phyloP scores from a whole-genome alignment of 1,284 basidiomycete genomes.

The Hemileia vastatrix region DNA sequence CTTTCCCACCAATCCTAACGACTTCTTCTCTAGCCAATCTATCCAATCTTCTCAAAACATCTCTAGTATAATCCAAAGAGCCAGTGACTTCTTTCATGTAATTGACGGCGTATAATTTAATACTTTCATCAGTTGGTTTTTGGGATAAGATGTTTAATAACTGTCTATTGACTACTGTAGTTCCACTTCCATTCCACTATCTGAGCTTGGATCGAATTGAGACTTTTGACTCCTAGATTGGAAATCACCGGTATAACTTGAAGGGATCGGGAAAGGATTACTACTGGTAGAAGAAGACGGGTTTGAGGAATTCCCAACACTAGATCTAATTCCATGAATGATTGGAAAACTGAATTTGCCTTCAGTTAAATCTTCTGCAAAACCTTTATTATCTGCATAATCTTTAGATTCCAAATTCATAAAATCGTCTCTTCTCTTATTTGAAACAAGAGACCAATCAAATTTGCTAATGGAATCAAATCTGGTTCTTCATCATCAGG shows the following conservation, averaged over 20 bases:
- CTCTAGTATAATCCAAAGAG: constrained; percentile 64
- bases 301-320: not conserved
- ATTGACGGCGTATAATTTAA: constrained; percentile 66
- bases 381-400: constrained; percentile 86
- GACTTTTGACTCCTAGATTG: too few relatives aligned
- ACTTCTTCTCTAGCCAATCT: constrained; percentile 53
- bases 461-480: constrained; percentile 81
- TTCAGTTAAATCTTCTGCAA: constrained; percentile 86
- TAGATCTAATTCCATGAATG: constrained; percentile 69
- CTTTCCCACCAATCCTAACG: constrained; percentile 54
- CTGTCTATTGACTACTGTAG: constrained; percentile 22
- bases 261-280: not conserved
- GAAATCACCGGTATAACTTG: too few relatives aligned
- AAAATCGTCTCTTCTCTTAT: constrained; percentile 83
- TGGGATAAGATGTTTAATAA: constrained; percentile 76
- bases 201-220: not conserved
- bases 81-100: constrained; percentile 61
- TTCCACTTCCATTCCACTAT: not conserved
- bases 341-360: constrained; percentile 95
- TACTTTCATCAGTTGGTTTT: constrained; percentile 63
- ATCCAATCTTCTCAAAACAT: constrained; percentile 55
- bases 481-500: constrained; percentile 48
- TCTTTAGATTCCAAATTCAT: constrained; percentile 85
- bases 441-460: constrained; percentile 89
- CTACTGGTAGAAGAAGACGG: not conserved